Base-by-base conservation (phyloP, 2,329 filamentous ascomycete genomes). In the Colletotrichum lupini region DNA sequence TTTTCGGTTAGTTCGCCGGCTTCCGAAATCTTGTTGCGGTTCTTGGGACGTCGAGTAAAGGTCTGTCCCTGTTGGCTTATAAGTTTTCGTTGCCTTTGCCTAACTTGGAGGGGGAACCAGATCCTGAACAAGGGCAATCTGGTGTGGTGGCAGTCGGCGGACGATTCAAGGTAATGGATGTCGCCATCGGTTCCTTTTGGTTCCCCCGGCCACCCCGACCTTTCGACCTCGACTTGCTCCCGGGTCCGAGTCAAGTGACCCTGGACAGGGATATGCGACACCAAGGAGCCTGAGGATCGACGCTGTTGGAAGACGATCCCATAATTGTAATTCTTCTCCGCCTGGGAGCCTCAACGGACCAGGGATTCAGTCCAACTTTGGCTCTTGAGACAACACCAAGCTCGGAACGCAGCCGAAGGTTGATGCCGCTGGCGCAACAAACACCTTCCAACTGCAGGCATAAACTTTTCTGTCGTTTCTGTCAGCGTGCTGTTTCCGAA, bases 241-340 rank as follows among this genome's bases (percentile, higher is more conserved):
- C 42, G 16, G 53, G 26, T 56, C 59, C 46, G 56, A n/a, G 56
- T 73, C 70, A 57, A 70, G 70, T 57, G 42, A 73, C 24, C 22
- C 30, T 56, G 60, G 37, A 35, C 60, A 66, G 70, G 70, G 70
- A 73, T 73, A 56, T 70, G 70, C 55, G 70, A 73, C 70, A 61
- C 67, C 67, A 53, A 32, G 42, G 16, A 59, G 32, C 30, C 30
- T 22, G 58, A 72, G 46, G 60, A 70, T 70, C 67, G 67, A 65
- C 67, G 22, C 59, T 70, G 60, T 55, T 70, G 24, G 67, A 58
- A 49, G 56, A 37, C 14, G 24, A 46, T 61, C 55, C 49, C 49
- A 28, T 56, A 59, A 42, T 66, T 26, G 56, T 22, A 22, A 22
- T 22, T 30, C 26, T 46, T 19, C 26, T 35, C 49, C 16, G 24